Evolutionary conservation across 495 filamentous ascomycete genomes (phyloP), one percentile per base, ranked within the genome.

Genomic region (Aspergillus nanangensis): DNA sequence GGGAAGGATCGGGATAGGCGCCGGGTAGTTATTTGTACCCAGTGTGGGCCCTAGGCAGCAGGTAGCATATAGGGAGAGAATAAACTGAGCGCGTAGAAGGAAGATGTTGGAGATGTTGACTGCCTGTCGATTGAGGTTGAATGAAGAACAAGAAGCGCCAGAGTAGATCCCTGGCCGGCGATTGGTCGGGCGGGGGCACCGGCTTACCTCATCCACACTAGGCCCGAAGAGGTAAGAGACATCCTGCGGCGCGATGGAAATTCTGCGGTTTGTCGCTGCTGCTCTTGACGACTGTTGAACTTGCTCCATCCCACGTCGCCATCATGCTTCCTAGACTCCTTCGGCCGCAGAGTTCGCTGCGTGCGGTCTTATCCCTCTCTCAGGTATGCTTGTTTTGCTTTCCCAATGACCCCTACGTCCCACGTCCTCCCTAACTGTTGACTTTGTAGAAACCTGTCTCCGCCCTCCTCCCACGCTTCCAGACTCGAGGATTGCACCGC

Each of bases 321-420:
- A 74, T 70, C 65, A 80, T 81, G 74, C 66, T 80, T 61, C 67
- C 70, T 57, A 58, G 61, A 55, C 58, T 75, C 40, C 47, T 60
- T 53, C 66, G 78, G 70, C 75, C 74, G 68, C 71, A 72, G 66
- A 58, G 61, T 51, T 62, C 69, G 56, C 66, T 79, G 66, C 70
- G 67, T 57, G 62, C 66, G 29, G 63, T 60, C 41, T 64, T 70
- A 25, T 52, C 55, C 15, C 35, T 68, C 42, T 42, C 53, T 21
- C 56, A 69, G 44, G 71, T 74, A 40, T 50, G 64, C 31, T 37
- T 45, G 34, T 23, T 33, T 23, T 1, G 15, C 24, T 27, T 20
- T 8, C 24, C 36, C 37, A 29, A 39, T 18, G 17, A 43, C 24
- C 34, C 25, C 18, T 36, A 10, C 24, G 8, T 7, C 11, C 29